phyloP scores from a whole-genome alignment of 495 filamentous ascomycete genomes.

The Umbilicaria muhlenbergii region DNA sequence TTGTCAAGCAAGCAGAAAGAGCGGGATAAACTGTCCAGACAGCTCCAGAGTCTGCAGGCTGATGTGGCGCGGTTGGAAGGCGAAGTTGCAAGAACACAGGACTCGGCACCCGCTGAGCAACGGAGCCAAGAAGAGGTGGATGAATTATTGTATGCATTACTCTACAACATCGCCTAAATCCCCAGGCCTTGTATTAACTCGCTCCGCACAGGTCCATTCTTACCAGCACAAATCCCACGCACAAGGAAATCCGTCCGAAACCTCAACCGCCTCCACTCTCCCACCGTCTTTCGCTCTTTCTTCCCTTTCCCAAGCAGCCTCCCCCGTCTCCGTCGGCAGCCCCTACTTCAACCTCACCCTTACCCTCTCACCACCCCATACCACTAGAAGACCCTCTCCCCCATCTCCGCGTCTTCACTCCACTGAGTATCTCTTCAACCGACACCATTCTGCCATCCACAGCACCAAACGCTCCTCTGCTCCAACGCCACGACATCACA shows the following conservation, averaged over 20 bases:
- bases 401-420: neutral
- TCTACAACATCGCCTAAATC: neutral
- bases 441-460: neutral
- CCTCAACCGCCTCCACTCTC: constrained; percentile 1
- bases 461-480: no score
- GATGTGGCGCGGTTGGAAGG: constrained; percentile 24
- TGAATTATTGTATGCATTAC: constrained; percentile 19
- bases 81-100: constrained; percentile 15
- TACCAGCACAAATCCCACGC: constrained; percentile 13
- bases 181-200: constrained; percentile 8
- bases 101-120: constrained; percentile 7
- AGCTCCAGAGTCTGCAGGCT: constrained; percentile 20
- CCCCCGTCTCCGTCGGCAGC: neutral
- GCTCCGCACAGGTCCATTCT: constrained; percentile 15
- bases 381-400: constrained; percentile 19
- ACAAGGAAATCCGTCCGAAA: constrained; percentile 6
- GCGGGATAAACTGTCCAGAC: constrained; percentile 17
- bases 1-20: constrained; percentile 19
- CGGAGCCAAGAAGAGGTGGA: constrained; percentile 14
- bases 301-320: no score
- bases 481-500: no score
- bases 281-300: no score
- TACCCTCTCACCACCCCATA: constrained; percentile 28
- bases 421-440: constrained; percentile 15
- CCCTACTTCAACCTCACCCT: constrained; percentile 20